These are phyloP conservation scores for Citrus reticulata DNA, from an alignment of 345 rosid genomes.

Conservation along the genomic window DNA sequence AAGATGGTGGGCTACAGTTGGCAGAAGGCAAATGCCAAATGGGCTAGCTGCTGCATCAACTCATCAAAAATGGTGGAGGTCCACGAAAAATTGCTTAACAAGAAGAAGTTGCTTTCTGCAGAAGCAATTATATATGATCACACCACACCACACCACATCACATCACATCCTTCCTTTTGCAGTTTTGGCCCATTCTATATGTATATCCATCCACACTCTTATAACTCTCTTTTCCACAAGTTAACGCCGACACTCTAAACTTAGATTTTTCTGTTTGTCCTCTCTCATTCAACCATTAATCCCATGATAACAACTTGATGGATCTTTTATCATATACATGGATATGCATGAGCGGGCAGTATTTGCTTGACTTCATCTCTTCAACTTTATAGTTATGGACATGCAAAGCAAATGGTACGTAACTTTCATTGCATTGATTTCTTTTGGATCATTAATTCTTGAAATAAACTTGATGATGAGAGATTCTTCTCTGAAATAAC, in stretches of 20 bases:
- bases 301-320: background rate
- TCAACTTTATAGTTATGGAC: background rate
- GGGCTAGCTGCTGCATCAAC: background rate
- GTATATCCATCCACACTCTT: no score
- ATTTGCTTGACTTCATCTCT: conserved; percentile 3
- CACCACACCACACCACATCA: background rate
- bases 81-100: conserved; percentile 1
- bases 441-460: background rate
- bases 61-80: background rate
- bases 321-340: background rate
- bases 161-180: background rate
- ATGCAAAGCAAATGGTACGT: background rate
- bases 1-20: conserved; percentile 9
- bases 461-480: background rate
- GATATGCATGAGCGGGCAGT: background rate
- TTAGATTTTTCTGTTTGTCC: background rate
- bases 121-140: background rate
- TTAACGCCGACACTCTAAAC: no score
- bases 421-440: background rate
- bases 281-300: background rate
- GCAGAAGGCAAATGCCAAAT: background rate
- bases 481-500: background rate
- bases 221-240: no score
- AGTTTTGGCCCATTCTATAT: background rate
- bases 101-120: background rate